Evolutionary conservation across 2,329 filamentous ascomycete genomes (phyloP).

Genomic region (Colletotrichum incanum): DNA sequence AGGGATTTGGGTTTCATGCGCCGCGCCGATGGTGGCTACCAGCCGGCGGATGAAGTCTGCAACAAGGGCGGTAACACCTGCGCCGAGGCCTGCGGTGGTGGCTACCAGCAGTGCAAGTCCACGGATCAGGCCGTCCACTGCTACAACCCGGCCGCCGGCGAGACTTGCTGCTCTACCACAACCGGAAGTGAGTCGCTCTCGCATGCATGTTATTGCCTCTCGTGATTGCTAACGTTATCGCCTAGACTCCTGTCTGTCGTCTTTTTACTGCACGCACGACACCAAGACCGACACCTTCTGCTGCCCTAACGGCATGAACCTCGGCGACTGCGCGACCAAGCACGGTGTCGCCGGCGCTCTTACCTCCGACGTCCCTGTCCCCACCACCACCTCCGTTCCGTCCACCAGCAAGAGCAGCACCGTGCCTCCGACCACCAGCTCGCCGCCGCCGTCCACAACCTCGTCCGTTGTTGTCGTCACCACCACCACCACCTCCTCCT

Average conservation of each 20-base stretch:
- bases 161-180: constrained; percentile 72
- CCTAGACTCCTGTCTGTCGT: constrained; percentile 72
- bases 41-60: constrained; percentile 65
- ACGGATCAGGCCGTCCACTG: constrained; percentile 69
- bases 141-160: constrained; percentile 66
- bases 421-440: constrained; percentile 45
- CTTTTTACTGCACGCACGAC: constrained; percentile 76
- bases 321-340: constrained; percentile 68
- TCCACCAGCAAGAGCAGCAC: constrained; percentile 50
- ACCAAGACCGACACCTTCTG: constrained; percentile 68
- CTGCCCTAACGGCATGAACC: constrained; percentile 70
- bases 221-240: constrained; percentile 22
- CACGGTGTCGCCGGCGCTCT: constrained; percentile 66
- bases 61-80: constrained; percentile 65
- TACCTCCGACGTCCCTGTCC: constrained; percentile 60
- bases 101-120: constrained; percentile 66
- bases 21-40: constrained; percentile 64
- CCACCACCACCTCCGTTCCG: constrained; percentile 50
- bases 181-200: constrained; percentile 67
- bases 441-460: constrained; percentile 40
- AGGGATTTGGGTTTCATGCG: constrained; percentile 58
- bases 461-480: constrained; percentile 3
- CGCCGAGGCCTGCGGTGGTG: constrained; percentile 68
- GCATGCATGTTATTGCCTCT: not conserved
- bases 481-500: constrained; percentile 33